These are phyloP conservation scores for Wickerhamiella kurtzmanii DNA, from an alignment of 805 yeast species.

Conservation along the genomic window DNA sequence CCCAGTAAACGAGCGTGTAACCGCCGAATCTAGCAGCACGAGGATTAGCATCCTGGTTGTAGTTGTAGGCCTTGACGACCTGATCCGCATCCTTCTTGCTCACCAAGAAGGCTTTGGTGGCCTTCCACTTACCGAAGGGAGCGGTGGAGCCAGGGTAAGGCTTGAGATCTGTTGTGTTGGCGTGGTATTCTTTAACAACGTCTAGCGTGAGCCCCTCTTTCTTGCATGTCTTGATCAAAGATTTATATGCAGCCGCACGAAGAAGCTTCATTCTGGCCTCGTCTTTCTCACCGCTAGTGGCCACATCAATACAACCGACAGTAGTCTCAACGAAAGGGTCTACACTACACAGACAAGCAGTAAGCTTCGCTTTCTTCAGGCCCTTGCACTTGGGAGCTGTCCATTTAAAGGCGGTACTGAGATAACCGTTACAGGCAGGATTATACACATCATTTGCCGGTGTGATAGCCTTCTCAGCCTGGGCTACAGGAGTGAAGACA, in stretches of 20 bases:
- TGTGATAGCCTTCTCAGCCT: neutral
- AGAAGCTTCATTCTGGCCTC: no score
- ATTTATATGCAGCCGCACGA: neutral
- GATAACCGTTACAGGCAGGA: neutral
- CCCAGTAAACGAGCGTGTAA: constrained; percentile 9
- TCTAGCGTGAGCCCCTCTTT: neutral
- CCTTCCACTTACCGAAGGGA: constrained; percentile 2
- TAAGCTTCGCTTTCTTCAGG: neutral
- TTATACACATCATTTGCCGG: neutral
- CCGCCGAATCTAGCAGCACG: constrained; percentile 3
- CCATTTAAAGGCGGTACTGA: neutral
- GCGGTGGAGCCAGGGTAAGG: constrained; percentile 3
- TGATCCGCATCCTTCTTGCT: neutral
- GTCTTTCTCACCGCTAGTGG: neutral
- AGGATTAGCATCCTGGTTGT: neutral
- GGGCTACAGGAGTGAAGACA: neutral
- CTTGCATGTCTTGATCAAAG: neutral
- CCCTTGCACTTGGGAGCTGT: neutral
- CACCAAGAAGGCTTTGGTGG: constrained; percentile 2
- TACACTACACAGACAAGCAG: neutral
- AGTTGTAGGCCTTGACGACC: neutral
- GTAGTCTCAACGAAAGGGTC: constrained; percentile 8
- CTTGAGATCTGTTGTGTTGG: constrained; percentile 3
- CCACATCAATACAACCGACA: constrained; percentile 8
- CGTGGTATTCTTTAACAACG: constrained; percentile 2